Conservation (phyloP, 768 basidiomycete species). For the Udeniomyces megalosporus region DNA sequence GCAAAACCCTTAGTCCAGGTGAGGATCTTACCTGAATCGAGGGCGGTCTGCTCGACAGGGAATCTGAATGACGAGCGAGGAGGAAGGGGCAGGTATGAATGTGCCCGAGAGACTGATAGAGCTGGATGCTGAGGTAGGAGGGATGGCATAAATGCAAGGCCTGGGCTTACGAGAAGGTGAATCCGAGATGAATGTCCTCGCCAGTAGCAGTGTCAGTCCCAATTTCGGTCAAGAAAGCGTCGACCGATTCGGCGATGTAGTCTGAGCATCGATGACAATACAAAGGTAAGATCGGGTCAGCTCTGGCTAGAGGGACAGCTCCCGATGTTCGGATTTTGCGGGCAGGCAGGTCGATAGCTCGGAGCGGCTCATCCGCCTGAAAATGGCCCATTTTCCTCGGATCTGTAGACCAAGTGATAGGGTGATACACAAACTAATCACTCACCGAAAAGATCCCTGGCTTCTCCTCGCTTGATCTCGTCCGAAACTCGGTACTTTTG, state of each 20-base stretch:
- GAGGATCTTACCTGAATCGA: constrained; percentile 73
- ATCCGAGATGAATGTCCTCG: constrained; percentile 48
- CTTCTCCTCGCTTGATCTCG: constrained; percentile 81
- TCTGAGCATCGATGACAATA: constrained; percentile 37
- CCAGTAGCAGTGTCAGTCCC: constrained; percentile 28
- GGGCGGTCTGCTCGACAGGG: constrained; percentile 90
- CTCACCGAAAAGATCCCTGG: constrained; percentile 64
- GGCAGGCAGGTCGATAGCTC: too few species aligned
- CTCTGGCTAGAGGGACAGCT: not conserved
- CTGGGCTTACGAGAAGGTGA: constrained; percentile 59
- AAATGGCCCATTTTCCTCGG: too few species aligned
- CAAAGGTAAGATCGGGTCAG: not conserved
- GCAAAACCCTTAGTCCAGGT: constrained; percentile 94
- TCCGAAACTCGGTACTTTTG: constrained; percentile 97
- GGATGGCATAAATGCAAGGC: not conserved
- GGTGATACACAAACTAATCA: not conserved
- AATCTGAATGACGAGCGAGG: constrained; percentile 40
- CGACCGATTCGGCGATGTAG: constrained; percentile 93
- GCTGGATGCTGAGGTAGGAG: not conserved
- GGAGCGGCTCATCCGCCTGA: too few species aligned
- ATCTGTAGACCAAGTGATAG: too few species aligned
- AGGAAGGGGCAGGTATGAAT: not conserved
- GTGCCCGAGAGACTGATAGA: not conserved
- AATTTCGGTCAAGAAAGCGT: constrained; percentile 69
- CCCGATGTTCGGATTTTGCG: too few species aligned